A percentile compares a stretch with the other conserved stretches of the same genome.
Conservation (phyloP, 805 yeast species). For the Ogataea glucozyma region DNA sequence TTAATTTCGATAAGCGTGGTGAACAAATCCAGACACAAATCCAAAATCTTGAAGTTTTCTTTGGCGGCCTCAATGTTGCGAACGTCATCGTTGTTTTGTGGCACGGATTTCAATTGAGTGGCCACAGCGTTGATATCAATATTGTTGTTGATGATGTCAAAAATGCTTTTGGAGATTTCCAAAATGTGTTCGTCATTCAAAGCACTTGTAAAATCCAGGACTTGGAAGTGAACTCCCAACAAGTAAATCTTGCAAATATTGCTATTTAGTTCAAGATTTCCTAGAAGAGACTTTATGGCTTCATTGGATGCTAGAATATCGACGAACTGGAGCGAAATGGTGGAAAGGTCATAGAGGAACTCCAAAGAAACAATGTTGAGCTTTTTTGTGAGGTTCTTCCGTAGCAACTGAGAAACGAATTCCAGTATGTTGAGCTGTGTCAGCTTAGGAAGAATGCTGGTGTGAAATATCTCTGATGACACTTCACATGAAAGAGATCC, state of each 20-base stretch:
- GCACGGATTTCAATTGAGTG: background rate
- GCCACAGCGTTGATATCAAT: slow-evolving; percentile 8
- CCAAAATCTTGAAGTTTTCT: slow-evolving; percentile 60
- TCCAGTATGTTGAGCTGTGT: slow-evolving; percentile 31
- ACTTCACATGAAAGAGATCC: slow-evolving; percentile 62
- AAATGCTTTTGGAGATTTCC: slow-evolving; percentile 24
- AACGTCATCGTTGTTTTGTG: slow-evolving; percentile 9
- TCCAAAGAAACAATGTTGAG: slow-evolving; percentile 25
- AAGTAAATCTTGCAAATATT: slow-evolving; percentile 26
- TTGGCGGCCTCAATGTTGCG: slow-evolving; percentile 34
- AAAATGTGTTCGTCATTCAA: slow-evolving; percentile 26
- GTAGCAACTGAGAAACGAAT: slow-evolving; percentile 40
- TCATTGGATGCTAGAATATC: slow-evolving; percentile 22
- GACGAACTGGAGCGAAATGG: slow-evolving; percentile 31
- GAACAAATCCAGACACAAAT: slow-evolving; percentile 70
- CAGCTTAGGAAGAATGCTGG: slow-evolving; percentile 26
- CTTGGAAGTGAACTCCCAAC: slow-evolving; percentile 34
- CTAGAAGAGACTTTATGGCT: slow-evolving; percentile 12
- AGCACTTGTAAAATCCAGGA: slow-evolving; percentile 31
- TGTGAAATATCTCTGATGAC: slow-evolving; percentile 51
- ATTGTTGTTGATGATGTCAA: slow-evolving; percentile 38
- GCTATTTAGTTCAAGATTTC: slow-evolving; percentile 11
- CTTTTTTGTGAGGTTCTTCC: slow-evolving; percentile 34
- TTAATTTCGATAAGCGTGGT: slow-evolving; percentile 69
- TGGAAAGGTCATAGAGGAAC: slow-evolving; percentile 34